Evolutionary conservation across 331 rosid species (phyloP).

Genomic region (Quercus lobata): DNA sequence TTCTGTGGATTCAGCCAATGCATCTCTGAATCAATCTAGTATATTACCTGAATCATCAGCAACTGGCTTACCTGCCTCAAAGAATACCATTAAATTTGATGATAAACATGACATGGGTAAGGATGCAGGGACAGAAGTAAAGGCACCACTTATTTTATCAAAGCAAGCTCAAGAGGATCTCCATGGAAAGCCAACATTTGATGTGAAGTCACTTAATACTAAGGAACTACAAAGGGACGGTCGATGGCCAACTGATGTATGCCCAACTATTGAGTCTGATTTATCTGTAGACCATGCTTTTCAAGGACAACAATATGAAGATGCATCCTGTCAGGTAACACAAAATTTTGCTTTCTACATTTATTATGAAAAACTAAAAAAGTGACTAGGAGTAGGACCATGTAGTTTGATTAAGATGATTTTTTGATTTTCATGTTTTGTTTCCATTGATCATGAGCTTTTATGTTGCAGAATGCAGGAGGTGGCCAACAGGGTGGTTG

Average conservation of each 20-base stretch:
- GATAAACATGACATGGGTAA: slow-evolving; percentile 11
- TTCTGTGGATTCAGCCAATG: slow-evolving; percentile 22
- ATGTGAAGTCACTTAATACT: slow-evolving; percentile 13
- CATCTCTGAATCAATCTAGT: slow-evolving; percentile 26
- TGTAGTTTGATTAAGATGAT: not conserved
- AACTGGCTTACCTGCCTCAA: slow-evolving; percentile 13
- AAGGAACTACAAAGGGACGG: slow-evolving; percentile 11
- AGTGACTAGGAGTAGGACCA: not conserved
- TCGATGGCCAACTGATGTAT: slow-evolving; percentile 25
- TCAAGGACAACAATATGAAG: slow-evolving; percentile 24
- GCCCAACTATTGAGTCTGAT: slow-evolving; percentile 22
- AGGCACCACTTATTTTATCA: not conserved
- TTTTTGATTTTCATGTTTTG: not conserved
- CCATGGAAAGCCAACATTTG: slow-evolving; percentile 24
- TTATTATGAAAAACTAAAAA: not conserved
- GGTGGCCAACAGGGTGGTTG: slow-evolving; percentile 15
- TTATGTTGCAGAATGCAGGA: slow-evolving; percentile 34
- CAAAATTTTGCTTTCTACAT: not conserved
- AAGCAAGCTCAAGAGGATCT: slow-evolving; percentile 32
- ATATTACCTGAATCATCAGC: slow-evolving; percentile 14
- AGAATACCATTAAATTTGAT: slow-evolving; percentile 19
- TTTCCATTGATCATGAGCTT: slow-evolving; percentile 2
- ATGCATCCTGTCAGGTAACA: slow-evolving; percentile 41
- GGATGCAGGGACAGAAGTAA: not conserved
- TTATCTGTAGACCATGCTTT: slow-evolving; percentile 15